A percentile compares a stretch with the other conserved stretches of the same genome.
Evolutionary conservation across 1,284 basidiomycete genomes (phyloP).

Genomic region (Sporisorium graminicola): DNA sequence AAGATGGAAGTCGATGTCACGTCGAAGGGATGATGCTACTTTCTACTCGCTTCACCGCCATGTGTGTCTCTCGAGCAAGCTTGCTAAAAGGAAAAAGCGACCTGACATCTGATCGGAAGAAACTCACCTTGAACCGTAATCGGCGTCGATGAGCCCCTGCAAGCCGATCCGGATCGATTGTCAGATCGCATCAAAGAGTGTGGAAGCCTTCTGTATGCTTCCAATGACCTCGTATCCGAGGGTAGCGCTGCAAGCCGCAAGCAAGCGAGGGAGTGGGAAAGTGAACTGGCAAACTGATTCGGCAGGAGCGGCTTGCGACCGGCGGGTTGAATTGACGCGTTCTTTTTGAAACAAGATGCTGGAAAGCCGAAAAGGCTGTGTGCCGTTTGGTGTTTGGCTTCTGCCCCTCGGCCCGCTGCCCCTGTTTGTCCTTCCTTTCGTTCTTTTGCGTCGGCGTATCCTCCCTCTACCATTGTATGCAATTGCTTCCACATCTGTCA

Average conservation of each 20-base stretch:
- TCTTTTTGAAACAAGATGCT: background rate
- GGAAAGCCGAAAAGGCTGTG: conserved; percentile 7
- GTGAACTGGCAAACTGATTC: background rate
- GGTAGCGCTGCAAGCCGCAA: background rate
- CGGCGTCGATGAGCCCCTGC: background rate
- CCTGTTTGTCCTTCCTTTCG: background rate
- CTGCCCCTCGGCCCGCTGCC: background rate
- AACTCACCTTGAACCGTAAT: background rate
- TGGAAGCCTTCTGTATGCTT: background rate
- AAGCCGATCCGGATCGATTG: background rate
- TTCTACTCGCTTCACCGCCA: background rate
- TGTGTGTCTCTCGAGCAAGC: background rate
- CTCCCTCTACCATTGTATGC: background rate
- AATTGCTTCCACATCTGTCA: no score
- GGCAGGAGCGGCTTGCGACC: background rate
- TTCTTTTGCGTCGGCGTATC: conserved; percentile 2
- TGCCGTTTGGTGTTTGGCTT: no score
- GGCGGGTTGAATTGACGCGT: background rate
- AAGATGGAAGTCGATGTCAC: background rate
- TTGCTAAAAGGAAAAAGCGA: background rate
- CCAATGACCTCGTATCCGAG: background rate
- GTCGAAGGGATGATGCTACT: background rate
- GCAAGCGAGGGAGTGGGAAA: background rate
- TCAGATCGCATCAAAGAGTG: background rate
- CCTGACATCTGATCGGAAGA: background rate